A percentile compares a stretch with the other conserved stretches of the same genome.
Evolutionary conservation across 2,329 filamentous ascomycete species (phyloP).

Genomic region (Arthrobotrys conoides): DNA sequence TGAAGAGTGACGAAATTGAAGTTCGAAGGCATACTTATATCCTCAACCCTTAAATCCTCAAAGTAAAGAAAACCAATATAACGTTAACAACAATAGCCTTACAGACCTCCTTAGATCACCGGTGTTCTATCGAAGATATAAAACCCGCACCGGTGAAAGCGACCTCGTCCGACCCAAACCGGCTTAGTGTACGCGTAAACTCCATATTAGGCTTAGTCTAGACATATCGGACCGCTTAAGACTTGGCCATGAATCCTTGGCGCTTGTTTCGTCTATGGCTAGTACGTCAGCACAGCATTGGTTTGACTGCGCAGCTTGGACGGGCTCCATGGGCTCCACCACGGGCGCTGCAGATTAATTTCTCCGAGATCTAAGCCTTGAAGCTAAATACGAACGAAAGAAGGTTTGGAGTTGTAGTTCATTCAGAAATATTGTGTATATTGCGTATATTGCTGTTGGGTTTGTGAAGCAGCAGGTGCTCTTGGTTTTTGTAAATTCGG

Average conservation of each 20-base stretch:
- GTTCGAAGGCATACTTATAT: neutral
- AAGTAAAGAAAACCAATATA: neutral
- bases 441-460: neutral
- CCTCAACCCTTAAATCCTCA: neutral
- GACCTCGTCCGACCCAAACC: neutral
- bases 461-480: neutral
- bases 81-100: conserved; percentile 2
- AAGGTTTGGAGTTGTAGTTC: neutral
- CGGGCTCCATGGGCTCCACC: conserved; percentile 10
- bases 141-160: neutral
- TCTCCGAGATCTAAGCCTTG: conserved; percentile 16
- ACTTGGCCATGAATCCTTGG: neutral
- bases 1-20: neutral
- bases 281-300: neutral
- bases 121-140: neutral
- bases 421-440: neutral
- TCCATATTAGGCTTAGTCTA: conserved; percentile 17
- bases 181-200: conserved; percentile 39
- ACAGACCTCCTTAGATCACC: conserved; percentile 10
- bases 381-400: neutral
- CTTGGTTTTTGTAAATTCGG: too few species aligned
- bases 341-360: neutral
- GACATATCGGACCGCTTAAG: neutral
- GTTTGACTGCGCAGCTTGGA: conserved; percentile 4
- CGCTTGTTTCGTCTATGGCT: conserved; percentile 10